Evolutionary conservation across 2,329 filamentous ascomycete species (phyloP), one percentile per base, ranked within the genome.

Genomic region (Mycogone perniciosa): DNA sequence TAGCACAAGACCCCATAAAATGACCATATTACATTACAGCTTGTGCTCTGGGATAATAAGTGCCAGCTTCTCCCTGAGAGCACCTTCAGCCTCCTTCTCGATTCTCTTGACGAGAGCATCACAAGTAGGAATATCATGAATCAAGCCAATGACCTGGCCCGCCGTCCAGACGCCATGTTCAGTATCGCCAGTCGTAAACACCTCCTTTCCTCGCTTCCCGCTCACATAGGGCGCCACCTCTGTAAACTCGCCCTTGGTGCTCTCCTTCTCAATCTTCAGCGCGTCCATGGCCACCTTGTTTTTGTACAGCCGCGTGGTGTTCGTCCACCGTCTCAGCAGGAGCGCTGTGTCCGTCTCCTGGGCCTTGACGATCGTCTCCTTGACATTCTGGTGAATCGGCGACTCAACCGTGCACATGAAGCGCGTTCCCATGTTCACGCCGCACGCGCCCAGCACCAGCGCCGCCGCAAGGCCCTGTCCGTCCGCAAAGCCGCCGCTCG

Each of bases 361-460:
- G 1, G 91, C 88, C 50, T 82, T 79, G 46, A 96, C 90, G 63
- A 99, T 99, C 59, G 87, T 79, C 68, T 95, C 79, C 79, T 99
- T 99, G 75, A 99, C 89, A 59, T 95, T 95, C 44, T 82, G 67
- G 72, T 99, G 93, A 57, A 99, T 88, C 1, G 93, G 93, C 11
- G 91, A 85, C 71, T 97, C 93, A 41, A 92, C 77, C 0, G 93
- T 97, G 74, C 87, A 92, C 88, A 99, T 95, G 75, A 97, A 99
- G 39, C 93, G 79, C 7, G 93, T 99, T 52, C 93, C 93, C 93
- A 99, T 99, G 73, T 99, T 99, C 72, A 97, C 85, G 56, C 93
- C 93, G 67, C 89, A 88, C 0, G 93, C 93, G 34, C 93, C 93
- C 9, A 99, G 79, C 38, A 86, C 85, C 60, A 99, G 75, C 6